Base-by-base conservation (phyloP, 2,329 filamentous ascomycete genomes). In the Chaetomiaceae sp. region DNA sequence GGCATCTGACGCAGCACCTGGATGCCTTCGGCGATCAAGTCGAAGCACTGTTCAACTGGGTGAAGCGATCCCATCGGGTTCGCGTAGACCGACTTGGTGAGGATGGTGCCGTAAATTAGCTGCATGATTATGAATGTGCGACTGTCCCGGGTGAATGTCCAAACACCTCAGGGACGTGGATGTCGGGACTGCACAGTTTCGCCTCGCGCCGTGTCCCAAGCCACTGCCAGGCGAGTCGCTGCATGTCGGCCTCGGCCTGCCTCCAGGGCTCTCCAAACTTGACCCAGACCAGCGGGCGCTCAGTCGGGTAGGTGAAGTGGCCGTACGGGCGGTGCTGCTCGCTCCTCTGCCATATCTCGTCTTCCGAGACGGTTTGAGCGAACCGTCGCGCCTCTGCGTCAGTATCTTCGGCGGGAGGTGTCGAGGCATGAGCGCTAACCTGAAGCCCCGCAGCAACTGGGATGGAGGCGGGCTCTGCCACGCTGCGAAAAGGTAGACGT, bases 191-290 rank as follows among this genome's bases (percentile, higher is more conserved):
- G 22, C 24, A 27, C 19, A 17, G 44, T 15, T 22, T n/a, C 12
- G 22, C 33, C 40, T 29, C 18, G 19, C 46, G 40, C 35, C 44
- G 34, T 9, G 10, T 8, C 12, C 40, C n/a, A 3, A 44, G 20
- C 46, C 35, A 48, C 6, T 44, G 17, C 12, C 15, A 44, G 15
- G 46, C 46, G 10, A 44, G 20, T 40, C 12, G 29, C 38, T 50
- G 47, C 42, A 46, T 42, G 15, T 49, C 47, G 26, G 30, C 47
- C 42, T 49, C 47, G 20, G 42, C 47, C 37, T 45, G 26, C 26
- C 26, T 42, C 6, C 30, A 20, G 22, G 39, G 29, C 15, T 29
- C 38, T n/a, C 47, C 47, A n/a, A 35, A 42, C 43, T 50, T 50
- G 34, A 50, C 43, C 12, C 34, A 50, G 9, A 50, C 42, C 6